These are phyloP conservation scores for Triticum turgidum DNA, from an alignment of 176 grass and related monocot genomes.

Conservation along the genomic window DNA sequence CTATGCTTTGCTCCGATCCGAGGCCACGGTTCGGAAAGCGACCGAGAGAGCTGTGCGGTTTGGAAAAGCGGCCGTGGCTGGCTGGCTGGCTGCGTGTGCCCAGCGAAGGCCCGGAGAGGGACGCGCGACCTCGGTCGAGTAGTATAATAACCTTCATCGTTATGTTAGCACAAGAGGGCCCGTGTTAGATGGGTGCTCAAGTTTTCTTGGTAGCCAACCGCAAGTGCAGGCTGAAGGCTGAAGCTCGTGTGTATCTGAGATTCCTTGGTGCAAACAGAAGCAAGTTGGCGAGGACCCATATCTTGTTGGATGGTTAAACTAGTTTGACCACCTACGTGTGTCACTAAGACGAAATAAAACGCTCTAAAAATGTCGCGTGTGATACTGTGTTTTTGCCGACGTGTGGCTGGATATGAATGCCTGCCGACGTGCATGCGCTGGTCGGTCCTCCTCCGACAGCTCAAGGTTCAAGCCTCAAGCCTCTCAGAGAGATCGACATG, in stretches of 20 bases:
- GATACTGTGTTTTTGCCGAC: fast-evolving
- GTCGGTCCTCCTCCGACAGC: conserved; percentile 42
- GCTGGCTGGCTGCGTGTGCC: conserved; percentile 16
- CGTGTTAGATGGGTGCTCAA: no score
- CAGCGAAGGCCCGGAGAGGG: neutral
- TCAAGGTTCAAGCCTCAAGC: neutral
- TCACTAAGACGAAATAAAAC: neutral
- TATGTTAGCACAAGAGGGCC: neutral
- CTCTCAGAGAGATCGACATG: neutral
- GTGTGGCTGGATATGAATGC: neutral
- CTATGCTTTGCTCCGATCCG: conserved; percentile 9
- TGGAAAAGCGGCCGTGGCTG: neutral
- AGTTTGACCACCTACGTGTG: neutral
- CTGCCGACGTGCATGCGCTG: neutral
- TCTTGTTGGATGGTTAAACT: no score
- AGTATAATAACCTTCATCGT: neutral
- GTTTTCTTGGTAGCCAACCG: no score
- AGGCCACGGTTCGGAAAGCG: neutral
- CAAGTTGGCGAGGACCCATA: no score
- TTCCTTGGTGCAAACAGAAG: no score
- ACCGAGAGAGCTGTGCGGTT: no score
- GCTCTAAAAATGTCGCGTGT: neutral
- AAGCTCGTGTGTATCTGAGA: no score
- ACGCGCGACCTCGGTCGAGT: conserved; percentile 5
- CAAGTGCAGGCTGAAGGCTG: no score